phyloP scores from a whole-genome alignment of 2,329 filamentous ascomycete species.

The Fusarium nygamai region DNA sequence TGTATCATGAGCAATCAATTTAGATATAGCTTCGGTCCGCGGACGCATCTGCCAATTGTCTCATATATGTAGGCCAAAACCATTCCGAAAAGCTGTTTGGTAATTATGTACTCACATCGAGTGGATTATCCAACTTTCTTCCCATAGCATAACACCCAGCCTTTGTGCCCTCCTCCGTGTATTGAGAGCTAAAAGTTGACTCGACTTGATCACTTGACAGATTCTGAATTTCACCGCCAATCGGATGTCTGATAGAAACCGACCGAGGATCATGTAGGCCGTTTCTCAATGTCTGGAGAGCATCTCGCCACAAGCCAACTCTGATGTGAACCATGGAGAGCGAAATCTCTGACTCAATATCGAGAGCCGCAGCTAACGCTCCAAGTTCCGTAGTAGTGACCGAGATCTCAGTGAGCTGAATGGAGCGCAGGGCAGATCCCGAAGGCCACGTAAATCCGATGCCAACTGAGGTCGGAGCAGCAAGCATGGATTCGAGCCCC shows the following conservation, averaged over 20 bases:
- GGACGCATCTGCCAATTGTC: fast-evolving
- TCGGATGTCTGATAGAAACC: not conserved
- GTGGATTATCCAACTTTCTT: fast-evolving
- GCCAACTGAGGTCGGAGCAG: not conserved
- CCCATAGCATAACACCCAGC: not conserved
- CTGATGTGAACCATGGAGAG: not conserved
- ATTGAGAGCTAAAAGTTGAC: not conserved
- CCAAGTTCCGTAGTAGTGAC: not conserved
- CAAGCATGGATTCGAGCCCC: not conserved
- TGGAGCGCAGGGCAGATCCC: fast-evolving
- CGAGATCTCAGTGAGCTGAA: not conserved
- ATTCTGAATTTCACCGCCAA: not conserved
- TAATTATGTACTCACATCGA: not conserved
- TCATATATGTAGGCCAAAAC: fast-evolving
- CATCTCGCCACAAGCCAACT: not conserved
- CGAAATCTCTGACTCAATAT: fast-evolving
- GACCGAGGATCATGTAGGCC: not conserved
- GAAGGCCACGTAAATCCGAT: not conserved
- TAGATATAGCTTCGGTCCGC: fast-evolving
- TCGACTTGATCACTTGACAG: fast-evolving
- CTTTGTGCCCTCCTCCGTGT: not conserved
- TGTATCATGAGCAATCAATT: fast-evolving
- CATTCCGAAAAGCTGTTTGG: fast-evolving
- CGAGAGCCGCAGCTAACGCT: not conserved
- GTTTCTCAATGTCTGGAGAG: not conserved